Evolutionary conservation across 192 early-diverging fungal genomes (phyloP).

Genomic region (Backusella morwellensis): DNA sequence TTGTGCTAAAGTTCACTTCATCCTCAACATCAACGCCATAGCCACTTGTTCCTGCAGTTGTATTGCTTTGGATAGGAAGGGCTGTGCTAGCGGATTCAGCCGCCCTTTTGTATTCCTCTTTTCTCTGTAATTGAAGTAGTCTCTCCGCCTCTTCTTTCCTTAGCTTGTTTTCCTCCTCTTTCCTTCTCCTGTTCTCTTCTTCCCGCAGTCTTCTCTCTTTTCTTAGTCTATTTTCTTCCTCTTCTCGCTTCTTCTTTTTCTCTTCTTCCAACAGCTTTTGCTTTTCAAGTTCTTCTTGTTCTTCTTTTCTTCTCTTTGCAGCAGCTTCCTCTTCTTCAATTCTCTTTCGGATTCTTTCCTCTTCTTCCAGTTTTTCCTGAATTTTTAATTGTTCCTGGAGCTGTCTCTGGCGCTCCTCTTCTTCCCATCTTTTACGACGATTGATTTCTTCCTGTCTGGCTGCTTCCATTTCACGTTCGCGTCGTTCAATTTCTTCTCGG

Average conservation of each 20-base stretch:
- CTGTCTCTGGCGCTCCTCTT: conserved; percentile 9
- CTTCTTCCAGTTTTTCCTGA: conserved; percentile 2
- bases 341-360: neutral
- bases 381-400: conserved; percentile 14
- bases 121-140: neutral
- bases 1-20: conserved; percentile 38
- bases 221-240: conserved; percentile 6
- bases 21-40: conserved; percentile 37
- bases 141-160: conserved; percentile 2
- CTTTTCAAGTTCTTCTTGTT: conserved; percentile 1
- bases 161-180: neutral
- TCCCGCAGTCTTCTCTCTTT: conserved; percentile 1
- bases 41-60: conserved; percentile 37
- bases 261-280: neutral
- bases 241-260: neutral
- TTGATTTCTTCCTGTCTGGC: conserved; percentile 11
- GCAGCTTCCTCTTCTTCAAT: conserved; percentile 14
- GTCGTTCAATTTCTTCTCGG: conserved; percentile 16
- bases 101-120: neutral
- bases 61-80: neutral
- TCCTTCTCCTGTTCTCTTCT: neutral
- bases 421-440: conserved; percentile 21
- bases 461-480: conserved; percentile 27
- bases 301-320: neutral
- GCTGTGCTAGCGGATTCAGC: neutral